A percentile compares a stretch with the other conserved stretches of the same genome.
Conservation (phyloP, 495 filamentous ascomycete genomes). For the Xylaria telfairii region DNA sequence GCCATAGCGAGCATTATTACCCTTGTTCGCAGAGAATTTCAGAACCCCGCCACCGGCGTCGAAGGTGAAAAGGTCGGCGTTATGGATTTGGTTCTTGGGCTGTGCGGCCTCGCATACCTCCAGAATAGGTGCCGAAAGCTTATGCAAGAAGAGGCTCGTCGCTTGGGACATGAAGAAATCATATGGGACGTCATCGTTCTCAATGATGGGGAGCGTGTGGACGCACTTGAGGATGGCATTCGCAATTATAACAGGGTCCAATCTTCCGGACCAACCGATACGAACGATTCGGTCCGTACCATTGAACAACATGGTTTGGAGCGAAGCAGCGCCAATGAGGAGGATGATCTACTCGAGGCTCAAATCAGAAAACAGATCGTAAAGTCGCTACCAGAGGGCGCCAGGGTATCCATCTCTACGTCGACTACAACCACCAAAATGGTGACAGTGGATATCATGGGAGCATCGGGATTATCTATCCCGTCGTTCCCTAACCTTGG, state of each 20-base stretch:
- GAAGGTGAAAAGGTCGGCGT: conserved; percentile 69
- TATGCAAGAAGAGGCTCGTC: conserved; percentile 60
- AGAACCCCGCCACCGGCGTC: conserved; percentile 63
- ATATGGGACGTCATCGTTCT: conserved; percentile 84
- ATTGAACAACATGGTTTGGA: conserved; percentile 50
- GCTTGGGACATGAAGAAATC: conserved; percentile 62
- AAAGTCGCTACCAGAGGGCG: conserved; percentile 50
- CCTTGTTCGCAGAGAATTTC: conserved; percentile 73
- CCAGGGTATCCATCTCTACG: conserved; percentile 68
- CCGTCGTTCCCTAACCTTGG: conserved; percentile 70
- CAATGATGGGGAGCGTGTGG: conserved; percentile 65
- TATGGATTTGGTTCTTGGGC: conserved; percentile 68
- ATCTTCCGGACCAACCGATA: conserved; percentile 26
- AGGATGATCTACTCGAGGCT: conserved; percentile 48
- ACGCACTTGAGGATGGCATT: conserved; percentile 56
- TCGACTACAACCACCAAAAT: conserved; percentile 69
- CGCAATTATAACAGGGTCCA: conserved; percentile 28
- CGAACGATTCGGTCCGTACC: conserved; percentile 52
- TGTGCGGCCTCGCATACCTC: conserved; percentile 73
- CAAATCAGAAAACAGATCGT: conserved; percentile 55
- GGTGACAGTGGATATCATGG: conserved; percentile 74
- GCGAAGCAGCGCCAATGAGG: conserved; percentile 41
- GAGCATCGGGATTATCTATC: conserved; percentile 64
- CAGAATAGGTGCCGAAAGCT: conserved; percentile 70
- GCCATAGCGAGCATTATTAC: conserved; percentile 82